Evolutionary conservation across 805 yeast species (phyloP), one percentile per base, ranked within the genome.

Genomic region (Alloascoidea hylecoeti): DNA sequence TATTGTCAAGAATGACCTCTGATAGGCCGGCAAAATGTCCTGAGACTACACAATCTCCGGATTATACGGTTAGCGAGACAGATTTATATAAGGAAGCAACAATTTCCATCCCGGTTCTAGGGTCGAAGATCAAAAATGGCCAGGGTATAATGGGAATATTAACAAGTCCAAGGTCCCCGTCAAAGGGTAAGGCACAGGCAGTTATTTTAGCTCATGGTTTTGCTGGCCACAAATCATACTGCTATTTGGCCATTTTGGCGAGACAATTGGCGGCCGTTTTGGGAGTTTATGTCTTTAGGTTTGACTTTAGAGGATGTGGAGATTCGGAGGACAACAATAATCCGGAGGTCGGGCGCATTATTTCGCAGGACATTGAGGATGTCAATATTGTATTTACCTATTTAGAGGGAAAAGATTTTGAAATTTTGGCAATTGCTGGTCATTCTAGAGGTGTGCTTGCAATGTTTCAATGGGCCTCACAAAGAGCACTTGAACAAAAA

Each of bases 261-360:
- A 68, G 69, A 17, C 57, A 56, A 17, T 53, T 88, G 39, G 75
- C 86, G 0, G 51, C 58, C 2, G 66, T 68, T 13, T 52, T 68
- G 41, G 94, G 94, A 0, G 60, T 73, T 40, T 73, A 66, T 50
- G 70, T 79, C 3, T 64, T 84, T 37, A 61, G 96, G 45, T 75
- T 86, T 46, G 96, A 88, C 55, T 86, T 88, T 49, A 65, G 96
- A 39, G 81, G 79, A 4, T 78, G 92, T 54, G 97, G 96, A 1
- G 73, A 70, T 41, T 82, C 94, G 2, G 78, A 70, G 23, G 43
- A 44, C 2, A 51, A 51, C 41, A 41, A 39, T 9, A 53, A 50
- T 28, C 41, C 41, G 0, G 38, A 28, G 1, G 36, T 38, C 1
- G 89, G 88, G 0, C 63, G 96, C 38, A 57, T 68, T 0, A 51